Evolutionary conservation across 73 alveolate species (phyloP).

Genomic region (Paramecium sexaurelia): DNA sequence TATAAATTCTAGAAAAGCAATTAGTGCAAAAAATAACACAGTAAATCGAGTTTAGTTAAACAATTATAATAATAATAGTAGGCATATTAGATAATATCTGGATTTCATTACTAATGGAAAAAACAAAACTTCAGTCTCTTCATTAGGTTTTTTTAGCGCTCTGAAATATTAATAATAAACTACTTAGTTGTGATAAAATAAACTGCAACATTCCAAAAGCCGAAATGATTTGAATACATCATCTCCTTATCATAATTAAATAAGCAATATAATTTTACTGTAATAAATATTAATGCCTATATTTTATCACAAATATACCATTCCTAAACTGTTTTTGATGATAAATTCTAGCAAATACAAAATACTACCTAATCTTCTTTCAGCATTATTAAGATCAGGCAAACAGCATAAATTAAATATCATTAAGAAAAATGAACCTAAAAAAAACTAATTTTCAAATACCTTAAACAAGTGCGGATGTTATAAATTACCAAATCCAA

Average conservation of each 20-base stretch:
- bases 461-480: not conserved
- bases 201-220: slow-evolving; percentile 11
- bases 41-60: not conserved
- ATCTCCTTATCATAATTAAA: not conserved
- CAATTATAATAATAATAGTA: not conserved
- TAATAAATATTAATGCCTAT: not conserved
- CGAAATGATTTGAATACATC: not conserved
- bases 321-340: not conserved
- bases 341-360: not conserved
- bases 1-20: not conserved
- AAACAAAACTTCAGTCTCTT: not conserved
- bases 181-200: not conserved
- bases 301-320: not conserved
- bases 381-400: not conserved
- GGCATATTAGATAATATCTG: not conserved
- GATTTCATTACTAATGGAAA: not conserved
- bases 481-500: not conserved
- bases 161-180: not conserved
- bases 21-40: not conserved
- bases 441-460: not conserved
- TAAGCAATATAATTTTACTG: not conserved
- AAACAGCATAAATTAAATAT: not conserved
- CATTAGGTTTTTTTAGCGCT: not conserved
- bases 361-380: slow-evolving; percentile 8
- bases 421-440: not conserved